Evolutionary conservation across 805 yeast genomes (phyloP).

Genomic region (Cyberlindnera saturnus): DNA sequence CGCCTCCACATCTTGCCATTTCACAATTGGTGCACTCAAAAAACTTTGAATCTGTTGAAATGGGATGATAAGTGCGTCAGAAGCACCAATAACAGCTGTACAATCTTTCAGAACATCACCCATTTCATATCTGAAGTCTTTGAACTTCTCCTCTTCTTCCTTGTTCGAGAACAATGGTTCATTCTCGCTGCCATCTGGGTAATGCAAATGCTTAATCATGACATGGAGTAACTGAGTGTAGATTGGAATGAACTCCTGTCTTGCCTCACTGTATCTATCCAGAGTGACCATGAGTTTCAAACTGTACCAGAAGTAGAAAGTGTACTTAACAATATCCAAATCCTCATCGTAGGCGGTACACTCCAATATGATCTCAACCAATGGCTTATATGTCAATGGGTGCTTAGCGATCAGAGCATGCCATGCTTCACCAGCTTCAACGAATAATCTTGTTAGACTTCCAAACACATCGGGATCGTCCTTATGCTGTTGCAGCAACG

Average conservation of each 20-base stretch:
- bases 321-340: slow-evolving; percentile 81
- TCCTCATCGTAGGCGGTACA: slow-evolving; percentile 74
- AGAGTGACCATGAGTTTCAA: slow-evolving; percentile 62
- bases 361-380: slow-evolving; percentile 67
- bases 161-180: slow-evolving; percentile 55
- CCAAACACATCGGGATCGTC: slow-evolving; percentile 51
- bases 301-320: slow-evolving; percentile 89
- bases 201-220: slow-evolving; percentile 64
- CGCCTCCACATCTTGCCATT: slow-evolving; percentile 88
- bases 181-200: slow-evolving; percentile 49
- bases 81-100: slow-evolving; percentile 82
- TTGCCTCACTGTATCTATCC: slow-evolving; percentile 50
- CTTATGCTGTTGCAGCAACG: slow-evolving; percentile 37
- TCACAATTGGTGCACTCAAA: slow-evolving; percentile 23
- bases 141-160: slow-evolving; percentile 88
- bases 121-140: slow-evolving; percentile 92
- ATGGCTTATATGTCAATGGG: slow-evolving; percentile 62
- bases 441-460: slow-evolving; percentile 68
- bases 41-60: slow-evolving; percentile 47
- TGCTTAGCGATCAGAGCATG: slow-evolving; percentile 72
- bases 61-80: slow-evolving; percentile 64
- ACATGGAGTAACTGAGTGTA: slow-evolving; percentile 54
- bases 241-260: slow-evolving; percentile 43
- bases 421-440: slow-evolving; percentile 96
- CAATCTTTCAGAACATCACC: slow-evolving; percentile 97